Base-by-base conservation (phyloP, 495 filamentous ascomycete genomes). In the Hyphodiscus hymeniophilus region DNA sequence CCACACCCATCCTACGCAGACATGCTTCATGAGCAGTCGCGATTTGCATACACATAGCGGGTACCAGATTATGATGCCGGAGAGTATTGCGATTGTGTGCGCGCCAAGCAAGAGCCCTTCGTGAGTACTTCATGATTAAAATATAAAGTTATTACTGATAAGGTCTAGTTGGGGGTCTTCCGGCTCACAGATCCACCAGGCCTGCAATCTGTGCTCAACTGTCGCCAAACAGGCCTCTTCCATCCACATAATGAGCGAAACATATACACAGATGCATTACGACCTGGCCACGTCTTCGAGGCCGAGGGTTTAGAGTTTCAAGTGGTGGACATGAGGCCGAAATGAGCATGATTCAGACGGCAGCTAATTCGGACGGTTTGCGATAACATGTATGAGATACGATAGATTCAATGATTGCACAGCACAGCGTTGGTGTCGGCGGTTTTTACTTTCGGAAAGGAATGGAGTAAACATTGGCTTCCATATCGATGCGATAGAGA, bases 31-130 rank as follows among this genome's bases (percentile, higher is more conserved):
- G 87, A 94, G 88, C 65, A 89, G 83, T 26, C 74, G 90, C 28
- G 92, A 98, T 60, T 58, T 95, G 51, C 92, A 98, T 56, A 98
- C 94, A 0, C 92, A 96, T 57, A 75, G 76, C 24, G 88, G 87
- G 16, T 97, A 95, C 63, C 92, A 98, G 63, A 76, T 87, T 21
- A 94, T 92, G 88, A 73, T 97, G 61, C 79, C 86, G 13, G 92
- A 98, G 70, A 90, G 85, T 59, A 91, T 98, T 58, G 92, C 94
- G 7, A 94, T 98, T 54, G 92, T 98, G 38, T 97, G 94, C 65
- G 87, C 94, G 23, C 92, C 92, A 11, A 84, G 75, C 36, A 84
- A 83, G 50, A 69, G 72, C 12, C 87, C 88, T 34, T 80, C 75
- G 76, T 87, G 64, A 70, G 81, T 79, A 34, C 11, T 3, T 23